phyloP scores from a whole-genome alignment of 2,329 filamentous ascomycete species.

The Dryadomyces quercus-mongolicae region DNA sequence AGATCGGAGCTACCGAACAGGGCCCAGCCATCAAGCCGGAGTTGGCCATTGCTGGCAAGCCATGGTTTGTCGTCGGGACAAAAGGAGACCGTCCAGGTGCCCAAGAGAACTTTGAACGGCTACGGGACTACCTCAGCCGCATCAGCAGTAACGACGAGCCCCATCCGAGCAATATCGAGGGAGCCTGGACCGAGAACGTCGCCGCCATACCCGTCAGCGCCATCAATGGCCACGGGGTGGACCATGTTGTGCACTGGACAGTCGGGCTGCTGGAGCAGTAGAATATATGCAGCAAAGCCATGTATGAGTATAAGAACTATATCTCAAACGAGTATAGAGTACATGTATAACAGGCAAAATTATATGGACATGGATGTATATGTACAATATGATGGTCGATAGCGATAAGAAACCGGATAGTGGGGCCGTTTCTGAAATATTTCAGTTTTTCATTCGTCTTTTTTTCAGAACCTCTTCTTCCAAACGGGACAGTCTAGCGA shows the following conservation, averaged over 20 bases:
- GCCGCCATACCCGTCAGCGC: conserved; percentile 78
- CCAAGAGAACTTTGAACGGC: conserved; percentile 57
- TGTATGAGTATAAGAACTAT: conserved; percentile 2
- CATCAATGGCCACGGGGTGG: conserved; percentile 73
- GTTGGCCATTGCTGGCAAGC: conserved; percentile 82
- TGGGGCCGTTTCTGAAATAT: background rate
- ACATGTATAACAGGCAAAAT: background rate
- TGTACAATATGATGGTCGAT: background rate
- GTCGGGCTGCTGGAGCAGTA: conserved; percentile 49
- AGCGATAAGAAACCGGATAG: background rate
- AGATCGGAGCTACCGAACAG: too few species aligned
- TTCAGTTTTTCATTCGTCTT: background rate
- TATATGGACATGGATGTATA: background rate
- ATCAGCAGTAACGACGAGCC: conserved; percentile 49
- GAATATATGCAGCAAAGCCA: background rate
- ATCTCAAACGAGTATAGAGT: background rate
- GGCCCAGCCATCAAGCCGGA: conserved; percentile 18
- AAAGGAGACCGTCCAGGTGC: conserved; percentile 79
- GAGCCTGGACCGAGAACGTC: conserved; percentile 48
- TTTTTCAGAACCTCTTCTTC: background rate
- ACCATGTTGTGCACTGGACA: conserved; percentile 60
- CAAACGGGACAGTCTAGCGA: background rate
- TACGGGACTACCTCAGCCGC: conserved; percentile 58
- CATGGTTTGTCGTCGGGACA: conserved; percentile 92
- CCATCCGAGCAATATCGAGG: conserved; percentile 60